Percentiles rank a stretch among this genome's conserved stretches.
Evolutionary conservation across 805 yeast genomes (phyloP).

Genomic region (Candida coleopterorum): DNA sequence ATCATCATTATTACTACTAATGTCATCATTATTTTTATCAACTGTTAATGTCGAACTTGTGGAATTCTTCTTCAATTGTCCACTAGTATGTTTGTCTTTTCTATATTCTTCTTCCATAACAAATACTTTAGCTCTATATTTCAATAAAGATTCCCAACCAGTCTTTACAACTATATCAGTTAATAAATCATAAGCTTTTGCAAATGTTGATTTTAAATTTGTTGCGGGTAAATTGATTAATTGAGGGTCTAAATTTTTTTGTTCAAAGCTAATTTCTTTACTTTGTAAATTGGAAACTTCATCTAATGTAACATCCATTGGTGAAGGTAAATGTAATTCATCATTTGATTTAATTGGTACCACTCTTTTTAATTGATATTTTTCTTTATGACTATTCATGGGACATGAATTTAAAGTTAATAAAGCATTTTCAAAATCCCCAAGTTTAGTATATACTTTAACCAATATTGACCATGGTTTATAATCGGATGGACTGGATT

Average conservation of each 20-base stretch:
- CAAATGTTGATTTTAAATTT: conserved; percentile 49
- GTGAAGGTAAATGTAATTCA: conserved; percentile 69
- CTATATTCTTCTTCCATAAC: conserved; percentile 47
- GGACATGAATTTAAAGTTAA: conserved; percentile 76
- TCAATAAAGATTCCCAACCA: conserved; percentile 43
- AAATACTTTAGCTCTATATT: conserved; percentile 42
- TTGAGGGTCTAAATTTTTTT: conserved; percentile 57
- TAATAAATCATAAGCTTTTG: conserved; percentile 41
- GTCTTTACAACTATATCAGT: conserved; percentile 42
- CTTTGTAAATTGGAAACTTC: conserved; percentile 68
- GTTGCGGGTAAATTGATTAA: conserved; percentile 65
- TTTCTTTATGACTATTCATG: conserved; percentile 71
- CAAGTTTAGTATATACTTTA: conserved; percentile 54
- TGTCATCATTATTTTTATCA: too few species aligned
- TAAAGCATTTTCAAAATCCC: conserved; percentile 68
- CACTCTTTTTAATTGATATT: conserved; percentile 56
- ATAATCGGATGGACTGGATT: conserved; percentile 70
- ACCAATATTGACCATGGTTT: conserved; percentile 70
- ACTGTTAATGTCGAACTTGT: conserved; percentile 10
- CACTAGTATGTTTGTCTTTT: conserved; percentile 27
- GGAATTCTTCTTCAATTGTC: conserved; percentile 12
- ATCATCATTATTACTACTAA: too few species aligned
- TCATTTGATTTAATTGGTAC: conserved; percentile 46
- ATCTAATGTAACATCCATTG: conserved; percentile 65
- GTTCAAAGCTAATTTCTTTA: conserved; percentile 60